Percentiles rank a stretch among this genome's conserved stretches.
Conservation (phyloP, 345 rosid species). For the Aurinia saxatilis region DNA sequence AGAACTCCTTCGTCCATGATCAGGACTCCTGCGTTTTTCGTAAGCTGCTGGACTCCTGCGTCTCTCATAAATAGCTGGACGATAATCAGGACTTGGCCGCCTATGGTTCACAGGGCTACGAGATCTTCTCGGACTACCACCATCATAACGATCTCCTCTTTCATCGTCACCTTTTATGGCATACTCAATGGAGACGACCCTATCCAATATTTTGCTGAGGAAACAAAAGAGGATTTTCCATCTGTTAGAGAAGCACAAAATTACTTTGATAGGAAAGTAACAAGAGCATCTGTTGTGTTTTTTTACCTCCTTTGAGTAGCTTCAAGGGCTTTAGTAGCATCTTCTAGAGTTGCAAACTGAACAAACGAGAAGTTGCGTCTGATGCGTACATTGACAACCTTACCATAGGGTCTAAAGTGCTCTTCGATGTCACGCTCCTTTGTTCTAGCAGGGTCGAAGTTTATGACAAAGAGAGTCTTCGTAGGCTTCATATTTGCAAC, state of each 20-base stretch:
- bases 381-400: slow-evolving; percentile 59
- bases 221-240: not conserved
- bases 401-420: slow-evolving; percentile 75
- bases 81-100: slow-evolving; percentile 72
- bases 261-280: not conserved
- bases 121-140: slow-evolving; percentile 57
- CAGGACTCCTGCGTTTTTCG: slow-evolving; percentile 41
- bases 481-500: slow-evolving; percentile 60
- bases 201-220: slow-evolving; percentile 67
- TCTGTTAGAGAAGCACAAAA: not conserved
- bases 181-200: slow-evolving; percentile 79
- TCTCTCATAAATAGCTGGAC: slow-evolving; percentile 32
- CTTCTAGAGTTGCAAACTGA: slow-evolving; percentile 78
- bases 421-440: slow-evolving; percentile 55
- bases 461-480: slow-evolving; percentile 73
- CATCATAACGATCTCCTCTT: slow-evolving; percentile 43
- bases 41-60: slow-evolving; percentile 5
- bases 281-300: not conserved
- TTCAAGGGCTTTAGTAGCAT: slow-evolving; percentile 76
- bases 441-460: slow-evolving; percentile 67
- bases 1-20: slow-evolving; percentile 37
- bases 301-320: slow-evolving; percentile 65
- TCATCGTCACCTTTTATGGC: slow-evolving; percentile 70
- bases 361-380: slow-evolving; percentile 79
- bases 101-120: slow-evolving; percentile 55